Conservation (phyloP, 2,329 filamentous ascomycete species). For the Venturia effusa region DNA sequence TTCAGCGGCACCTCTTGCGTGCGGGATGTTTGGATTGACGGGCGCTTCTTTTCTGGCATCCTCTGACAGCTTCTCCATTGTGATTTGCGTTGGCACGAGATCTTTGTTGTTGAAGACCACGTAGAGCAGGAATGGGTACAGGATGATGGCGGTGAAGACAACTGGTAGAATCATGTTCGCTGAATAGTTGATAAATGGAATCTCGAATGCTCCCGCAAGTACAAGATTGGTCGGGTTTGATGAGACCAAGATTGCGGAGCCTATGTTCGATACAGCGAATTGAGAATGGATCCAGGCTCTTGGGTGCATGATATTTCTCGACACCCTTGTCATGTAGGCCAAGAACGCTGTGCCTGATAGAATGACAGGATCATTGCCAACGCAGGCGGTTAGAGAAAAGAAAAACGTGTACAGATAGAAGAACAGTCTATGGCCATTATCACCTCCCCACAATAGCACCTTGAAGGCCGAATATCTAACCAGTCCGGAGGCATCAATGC, state of each 20-base stretch:
- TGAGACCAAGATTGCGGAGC: slow-evolving; percentile 64
- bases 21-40: slow-evolving; percentile 62
- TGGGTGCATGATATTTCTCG: slow-evolving; percentile 60
- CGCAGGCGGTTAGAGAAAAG: slow-evolving; percentile 54
- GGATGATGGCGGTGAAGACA: slow-evolving; percentile 52
- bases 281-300: slow-evolving; percentile 64
- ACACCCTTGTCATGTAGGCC: slow-evolving; percentile 67
- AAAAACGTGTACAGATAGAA: slow-evolving; percentile 67
- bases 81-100: slow-evolving; percentile 54
- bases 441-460: slow-evolving; percentile 56
- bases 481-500: slow-evolving; percentile 63
- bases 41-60: slow-evolving; percentile 39
- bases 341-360: slow-evolving; percentile 64
- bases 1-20: slow-evolving; percentile 45
- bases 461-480: slow-evolving; percentile 62
- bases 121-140: slow-evolving; percentile 61
- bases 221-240: slow-evolving; percentile 71
- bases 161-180: slow-evolving; percentile 70
- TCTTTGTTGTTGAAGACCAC: slow-evolving; percentile 54
- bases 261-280: slow-evolving; percentile 62
- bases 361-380: slow-evolving; percentile 68
- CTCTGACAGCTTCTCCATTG: slow-evolving; percentile 56
- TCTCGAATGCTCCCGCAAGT: slow-evolving; percentile 58
- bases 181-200: slow-evolving; percentile 63
- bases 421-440: slow-evolving; percentile 56